Conservation (phyloP, 2,329 filamentous ascomycete genomes). For the Colletotrichum sp. region DNA sequence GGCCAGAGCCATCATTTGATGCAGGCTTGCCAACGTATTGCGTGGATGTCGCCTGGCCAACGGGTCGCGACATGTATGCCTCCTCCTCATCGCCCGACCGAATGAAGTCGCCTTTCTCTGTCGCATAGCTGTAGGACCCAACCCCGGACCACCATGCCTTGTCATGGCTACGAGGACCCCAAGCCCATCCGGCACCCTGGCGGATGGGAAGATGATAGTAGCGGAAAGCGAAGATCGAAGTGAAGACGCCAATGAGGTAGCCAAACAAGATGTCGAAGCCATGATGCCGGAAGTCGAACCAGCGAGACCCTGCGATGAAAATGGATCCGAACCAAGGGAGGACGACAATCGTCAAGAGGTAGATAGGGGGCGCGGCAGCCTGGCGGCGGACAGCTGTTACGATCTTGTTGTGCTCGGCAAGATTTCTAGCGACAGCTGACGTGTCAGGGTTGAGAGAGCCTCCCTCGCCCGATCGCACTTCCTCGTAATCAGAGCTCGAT, state of each 20-base stretch:
- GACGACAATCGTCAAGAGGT: conserved; percentile 73
- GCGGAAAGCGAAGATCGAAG: conserved; percentile 77
- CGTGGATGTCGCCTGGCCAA: conserved; percentile 1
- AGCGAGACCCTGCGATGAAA: conserved; percentile 86
- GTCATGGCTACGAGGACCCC: conserved; percentile 76
- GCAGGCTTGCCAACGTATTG: conserved; percentile 7
- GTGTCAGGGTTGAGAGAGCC: conserved; percentile 13
- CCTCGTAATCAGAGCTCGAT: conserved; percentile 43
- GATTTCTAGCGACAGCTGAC: conserved; percentile 28
- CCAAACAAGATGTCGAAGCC: conserved; percentile 93
- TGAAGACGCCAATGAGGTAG: conserved; percentile 75
- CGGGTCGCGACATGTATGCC: conserved; percentile 16
- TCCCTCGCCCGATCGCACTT: conserved; percentile 16
- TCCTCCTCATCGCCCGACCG: conserved; percentile 34
- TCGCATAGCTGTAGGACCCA: conserved; percentile 63
- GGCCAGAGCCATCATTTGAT: conserved; percentile 5
- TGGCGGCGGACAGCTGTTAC: conserved; percentile 67
- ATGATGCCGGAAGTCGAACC: conserved; percentile 87
- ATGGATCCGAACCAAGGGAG: conserved; percentile 76
- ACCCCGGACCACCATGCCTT: conserved; percentile 82
- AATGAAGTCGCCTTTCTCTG: conserved; percentile 37
- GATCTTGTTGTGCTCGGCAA: conserved; percentile 38
- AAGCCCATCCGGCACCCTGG: conserved; percentile 86
- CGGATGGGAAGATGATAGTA: conserved; percentile 85
- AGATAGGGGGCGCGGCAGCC: conserved; percentile 83